These are phyloP conservation scores for Amauroascus verrucosus DNA, from an alignment of 2,329 filamentous ascomycete species.

Conservation along the genomic window DNA sequence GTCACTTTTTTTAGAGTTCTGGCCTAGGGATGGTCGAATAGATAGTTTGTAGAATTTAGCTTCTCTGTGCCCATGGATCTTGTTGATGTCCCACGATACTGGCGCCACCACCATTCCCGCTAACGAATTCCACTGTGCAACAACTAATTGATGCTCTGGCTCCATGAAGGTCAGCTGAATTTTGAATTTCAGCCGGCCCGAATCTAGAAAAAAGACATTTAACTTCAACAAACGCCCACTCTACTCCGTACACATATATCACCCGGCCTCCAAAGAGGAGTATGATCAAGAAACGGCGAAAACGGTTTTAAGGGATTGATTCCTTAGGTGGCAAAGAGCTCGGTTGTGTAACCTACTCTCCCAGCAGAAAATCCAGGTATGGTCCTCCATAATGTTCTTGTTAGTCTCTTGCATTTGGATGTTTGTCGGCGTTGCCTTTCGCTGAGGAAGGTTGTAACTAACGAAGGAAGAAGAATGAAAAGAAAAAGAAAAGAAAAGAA, in stretches of 20 bases:
- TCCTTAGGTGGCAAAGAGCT: not conserved
- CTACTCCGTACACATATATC: not conserved
- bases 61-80: constrained; percentile 2
- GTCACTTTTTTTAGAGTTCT: not conserved
- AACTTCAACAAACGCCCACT: constrained; percentile 3
- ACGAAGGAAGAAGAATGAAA: not conserved
- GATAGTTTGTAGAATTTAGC: not conserved
- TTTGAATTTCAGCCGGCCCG: not conserved
- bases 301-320: not conserved
- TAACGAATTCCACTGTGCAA: not conserved
- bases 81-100: not conserved
- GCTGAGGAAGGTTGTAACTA: not conserved
- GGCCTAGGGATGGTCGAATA: not conserved
- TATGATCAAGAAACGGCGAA: constrained; percentile 7
- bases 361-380: not conserved
- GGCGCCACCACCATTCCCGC: not conserved
- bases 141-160: not conserved
- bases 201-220: not conserved
- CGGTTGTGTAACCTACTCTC: not conserved
- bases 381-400: not conserved
- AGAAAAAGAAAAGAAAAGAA: not conserved
- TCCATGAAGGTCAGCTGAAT: constrained; percentile 8
- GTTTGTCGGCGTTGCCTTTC: not conserved
- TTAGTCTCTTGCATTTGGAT: not conserved
- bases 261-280: not conserved